A percentile compares a stretch with the other conserved stretches of the same genome.
These are phyloP conservation scores for Globisporangium lucens DNA, from an alignment of 352 stramenopile species.

Conservation along the genomic window DNA sequence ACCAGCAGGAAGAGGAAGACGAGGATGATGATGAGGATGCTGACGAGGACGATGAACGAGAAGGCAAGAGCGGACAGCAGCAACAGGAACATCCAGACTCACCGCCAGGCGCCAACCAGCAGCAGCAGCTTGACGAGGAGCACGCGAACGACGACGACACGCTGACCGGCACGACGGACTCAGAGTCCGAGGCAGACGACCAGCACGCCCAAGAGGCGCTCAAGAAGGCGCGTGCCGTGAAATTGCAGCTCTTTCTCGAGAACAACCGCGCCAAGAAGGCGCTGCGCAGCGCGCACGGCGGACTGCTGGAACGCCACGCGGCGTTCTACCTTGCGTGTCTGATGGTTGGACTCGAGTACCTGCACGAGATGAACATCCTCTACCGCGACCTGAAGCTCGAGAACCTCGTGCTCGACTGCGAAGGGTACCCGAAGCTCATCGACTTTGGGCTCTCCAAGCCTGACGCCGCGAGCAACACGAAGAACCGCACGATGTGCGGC, in stretches of 20 bases:
- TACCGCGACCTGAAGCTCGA: constrained; percentile 89
- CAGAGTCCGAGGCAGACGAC: constrained; percentile 34
- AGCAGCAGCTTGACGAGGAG: constrained; percentile 19
- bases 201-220: constrained; percentile 10
- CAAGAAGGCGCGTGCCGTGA: neutral
- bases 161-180: constrained; percentile 35
- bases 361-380: constrained; percentile 54
- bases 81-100: constrained; percentile 1
- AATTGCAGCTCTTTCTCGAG: constrained; percentile 27
- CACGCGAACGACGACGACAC: constrained; percentile 20
- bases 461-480: constrained; percentile 35
- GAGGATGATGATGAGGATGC: constrained; percentile 15
- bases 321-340: constrained; percentile 96
- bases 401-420: constrained; percentile 80
- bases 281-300: constrained; percentile 33
- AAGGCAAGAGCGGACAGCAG: constrained; percentile 11
- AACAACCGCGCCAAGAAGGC: constrained; percentile 41
- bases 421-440: constrained; percentile 84
- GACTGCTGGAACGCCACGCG: constrained; percentile 84
- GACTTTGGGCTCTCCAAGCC: constrained; percentile 74
- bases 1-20: constrained; percentile 53
- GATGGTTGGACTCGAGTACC: constrained; percentile 86
- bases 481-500: constrained; percentile 59
- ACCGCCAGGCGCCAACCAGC: neutral
- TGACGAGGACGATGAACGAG: constrained; percentile 21